Percentiles rank a stretch among this genome's conserved stretches.
Conservation (phyloP, 2,329 filamentous ascomycete genomes). For the Neobulgaria alba region DNA sequence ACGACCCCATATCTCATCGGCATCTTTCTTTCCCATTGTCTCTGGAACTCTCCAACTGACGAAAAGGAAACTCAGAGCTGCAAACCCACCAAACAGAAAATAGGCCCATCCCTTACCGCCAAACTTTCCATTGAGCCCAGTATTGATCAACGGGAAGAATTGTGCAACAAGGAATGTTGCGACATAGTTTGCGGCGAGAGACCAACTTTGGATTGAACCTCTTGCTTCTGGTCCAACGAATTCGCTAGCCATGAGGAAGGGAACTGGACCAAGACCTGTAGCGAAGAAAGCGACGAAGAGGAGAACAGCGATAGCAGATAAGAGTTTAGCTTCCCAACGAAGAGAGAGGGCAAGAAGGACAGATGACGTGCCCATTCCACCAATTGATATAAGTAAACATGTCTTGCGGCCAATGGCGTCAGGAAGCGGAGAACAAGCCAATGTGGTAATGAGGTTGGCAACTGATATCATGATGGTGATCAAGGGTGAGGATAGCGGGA, state of each 20-base stretch:
- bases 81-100: conserved; percentile 78
- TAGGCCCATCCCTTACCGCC: conserved; percentile 77
- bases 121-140: conserved; percentile 52
- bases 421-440: conserved; percentile 72
- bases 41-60: conserved; percentile 72
- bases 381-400: conserved; percentile 73
- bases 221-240: conserved; percentile 86
- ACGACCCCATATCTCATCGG: conserved; percentile 90
- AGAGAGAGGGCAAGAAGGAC: conserved; percentile 76
- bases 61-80: conserved; percentile 60
- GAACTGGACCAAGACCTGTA: conserved; percentile 83
- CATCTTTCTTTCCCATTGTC: conserved; percentile 75
- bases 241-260: conserved; percentile 88
- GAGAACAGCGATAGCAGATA: conserved; percentile 75
- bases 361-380: conserved; percentile 75
- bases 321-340: conserved; percentile 56
- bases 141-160: conserved; percentile 85
- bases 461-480: conserved; percentile 82
- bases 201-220: conserved; percentile 84
- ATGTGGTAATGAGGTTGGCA: conserved; percentile 73
- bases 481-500: conserved; percentile 72
- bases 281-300: conserved; percentile 86
- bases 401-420: conserved; percentile 83
- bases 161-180: conserved; percentile 90
- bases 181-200: conserved; percentile 77